A percentile compares a stretch with the other conserved stretches of the same genome.
phyloP scores from a whole-genome alignment of 2,329 filamentous ascomycete species.

The Diaporthe caulivora region DNA sequence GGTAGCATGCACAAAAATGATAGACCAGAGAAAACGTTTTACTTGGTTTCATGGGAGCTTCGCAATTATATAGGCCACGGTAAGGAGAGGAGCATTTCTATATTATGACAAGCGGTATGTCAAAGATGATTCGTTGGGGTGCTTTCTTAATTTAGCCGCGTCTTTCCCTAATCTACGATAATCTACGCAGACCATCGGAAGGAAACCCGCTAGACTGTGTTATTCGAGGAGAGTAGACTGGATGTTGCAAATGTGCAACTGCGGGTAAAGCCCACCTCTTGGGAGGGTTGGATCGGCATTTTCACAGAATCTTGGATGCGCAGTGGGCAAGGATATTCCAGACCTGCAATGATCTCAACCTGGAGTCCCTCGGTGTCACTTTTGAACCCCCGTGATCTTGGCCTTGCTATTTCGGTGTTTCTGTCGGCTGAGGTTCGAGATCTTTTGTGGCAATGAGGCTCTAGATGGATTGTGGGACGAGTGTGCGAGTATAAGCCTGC shows the following conservation, averaged over 20 bases:
- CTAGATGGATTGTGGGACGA: not conserved
- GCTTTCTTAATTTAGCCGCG: conserved; percentile 17
- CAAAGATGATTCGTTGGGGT: not conserved
- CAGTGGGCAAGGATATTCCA: not conserved
- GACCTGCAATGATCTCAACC: not conserved
- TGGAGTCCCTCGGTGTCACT: not conserved
- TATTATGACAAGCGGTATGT: not conserved
- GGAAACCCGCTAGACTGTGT: conserved; percentile 2
- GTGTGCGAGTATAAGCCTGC: not conserved
- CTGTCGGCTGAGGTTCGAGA: not conserved
- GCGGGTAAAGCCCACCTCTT: not conserved
- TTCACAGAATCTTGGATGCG: not conserved
- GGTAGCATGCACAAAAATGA: not conserved
- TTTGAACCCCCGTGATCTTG: not conserved
- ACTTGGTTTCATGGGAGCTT: not conserved
- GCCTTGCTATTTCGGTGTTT: conserved; percentile 2
- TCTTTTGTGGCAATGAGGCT: not conserved
- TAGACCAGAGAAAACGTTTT: not conserved
- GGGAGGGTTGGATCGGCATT: not conserved
- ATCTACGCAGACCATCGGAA: conserved; percentile 1
- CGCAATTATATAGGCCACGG: not conserved
- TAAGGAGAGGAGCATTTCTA: not conserved
- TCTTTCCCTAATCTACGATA: conserved; percentile 7
- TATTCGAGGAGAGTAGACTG: not conserved
- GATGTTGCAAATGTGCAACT: not conserved